These are phyloP conservation scores for Glycine tomentella DNA, from an alignment of 306 rosid species.

Conservation along the genomic window DNA sequence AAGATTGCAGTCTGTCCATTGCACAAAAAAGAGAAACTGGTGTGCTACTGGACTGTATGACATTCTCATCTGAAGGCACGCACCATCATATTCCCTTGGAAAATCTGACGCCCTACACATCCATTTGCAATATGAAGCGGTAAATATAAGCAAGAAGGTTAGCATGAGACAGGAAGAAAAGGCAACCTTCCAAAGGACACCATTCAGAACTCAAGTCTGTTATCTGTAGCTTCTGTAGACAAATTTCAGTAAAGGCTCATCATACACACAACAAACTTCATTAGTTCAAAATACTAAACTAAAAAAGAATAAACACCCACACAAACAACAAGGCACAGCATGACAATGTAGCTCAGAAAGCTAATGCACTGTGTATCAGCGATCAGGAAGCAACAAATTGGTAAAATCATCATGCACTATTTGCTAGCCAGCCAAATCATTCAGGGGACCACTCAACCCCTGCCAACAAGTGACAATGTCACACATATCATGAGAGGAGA, in stretches of 20 bases:
- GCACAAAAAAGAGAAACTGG: conserved; percentile 87
- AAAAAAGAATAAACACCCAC: neutral
- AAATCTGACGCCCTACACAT: conserved; percentile 85
- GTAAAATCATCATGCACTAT: conserved; percentile 3
- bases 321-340: neutral
- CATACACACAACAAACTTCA: conserved; percentile 26
- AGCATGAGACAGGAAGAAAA: neutral
- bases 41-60: conserved; percentile 98
- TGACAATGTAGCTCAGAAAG: neutral
- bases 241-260: conserved; percentile 16
- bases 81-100: conserved; percentile 91
- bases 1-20: conserved; percentile 95
- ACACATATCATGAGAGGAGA: conserved; percentile 12
- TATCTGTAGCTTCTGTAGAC: conserved; percentile 18
- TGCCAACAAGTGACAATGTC: conserved; percentile 14
- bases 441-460: conserved; percentile 5
- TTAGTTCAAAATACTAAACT: neutral
- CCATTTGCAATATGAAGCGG: conserved; percentile 19
- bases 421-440: neutral
- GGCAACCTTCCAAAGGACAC: conserved; percentile 8
- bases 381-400: conserved; percentile 17
- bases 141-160: neutral
- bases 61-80: conserved; percentile 99
- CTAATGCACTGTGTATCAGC: conserved; percentile 24
- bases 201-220: conserved; percentile 23